Evolutionary conservation across 2,329 filamentous ascomycete genomes (phyloP).

Genomic region (Aspergillus piperis): DNA sequence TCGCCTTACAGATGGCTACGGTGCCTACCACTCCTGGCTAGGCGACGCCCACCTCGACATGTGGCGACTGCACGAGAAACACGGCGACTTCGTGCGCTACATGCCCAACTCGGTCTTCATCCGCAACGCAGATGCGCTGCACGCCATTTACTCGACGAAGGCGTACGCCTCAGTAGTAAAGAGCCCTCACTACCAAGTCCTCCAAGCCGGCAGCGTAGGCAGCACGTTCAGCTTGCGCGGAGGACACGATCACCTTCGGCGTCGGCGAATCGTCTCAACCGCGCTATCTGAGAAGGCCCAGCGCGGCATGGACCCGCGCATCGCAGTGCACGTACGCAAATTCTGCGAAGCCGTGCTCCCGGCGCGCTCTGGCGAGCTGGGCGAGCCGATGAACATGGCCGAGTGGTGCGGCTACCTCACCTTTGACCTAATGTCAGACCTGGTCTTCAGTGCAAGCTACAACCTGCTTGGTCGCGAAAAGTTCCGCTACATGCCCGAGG

Average conservation of each 20-base stretch:
- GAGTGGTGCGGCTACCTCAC: slow-evolving; percentile 37
- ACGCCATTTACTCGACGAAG: background rate
- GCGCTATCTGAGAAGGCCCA: background rate
- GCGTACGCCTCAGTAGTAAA: background rate
- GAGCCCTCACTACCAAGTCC: background rate
- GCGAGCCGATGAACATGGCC: slow-evolving; percentile 4
- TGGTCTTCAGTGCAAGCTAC: slow-evolving; percentile 22
- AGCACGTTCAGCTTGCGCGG: background rate
- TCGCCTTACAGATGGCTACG: slow-evolving; percentile 57
- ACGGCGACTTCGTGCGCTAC: slow-evolving; percentile 23
- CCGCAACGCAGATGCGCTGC: background rate
- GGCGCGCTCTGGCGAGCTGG: background rate
- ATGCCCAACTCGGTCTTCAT: background rate
- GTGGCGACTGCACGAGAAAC: slow-evolving; percentile 29
- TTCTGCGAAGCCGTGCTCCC: background rate
- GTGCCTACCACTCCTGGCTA: slow-evolving; percentile 24
- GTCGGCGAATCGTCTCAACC: background rate
- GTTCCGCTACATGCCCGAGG: slow-evolving; percentile 15
- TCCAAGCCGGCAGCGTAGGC: background rate
- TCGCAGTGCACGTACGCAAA: background rate
- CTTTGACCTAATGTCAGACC: slow-evolving; percentile 53
- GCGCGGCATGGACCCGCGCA: background rate
- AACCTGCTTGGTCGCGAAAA: slow-evolving; percentile 10
- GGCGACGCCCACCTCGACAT: slow-evolving; percentile 33
- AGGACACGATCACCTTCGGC: background rate